Evolutionary conservation across 2,329 filamentous ascomycete genomes (phyloP), one percentile per base, ranked within the genome.

Genomic region (Apiospora kogelbergensis): DNA sequence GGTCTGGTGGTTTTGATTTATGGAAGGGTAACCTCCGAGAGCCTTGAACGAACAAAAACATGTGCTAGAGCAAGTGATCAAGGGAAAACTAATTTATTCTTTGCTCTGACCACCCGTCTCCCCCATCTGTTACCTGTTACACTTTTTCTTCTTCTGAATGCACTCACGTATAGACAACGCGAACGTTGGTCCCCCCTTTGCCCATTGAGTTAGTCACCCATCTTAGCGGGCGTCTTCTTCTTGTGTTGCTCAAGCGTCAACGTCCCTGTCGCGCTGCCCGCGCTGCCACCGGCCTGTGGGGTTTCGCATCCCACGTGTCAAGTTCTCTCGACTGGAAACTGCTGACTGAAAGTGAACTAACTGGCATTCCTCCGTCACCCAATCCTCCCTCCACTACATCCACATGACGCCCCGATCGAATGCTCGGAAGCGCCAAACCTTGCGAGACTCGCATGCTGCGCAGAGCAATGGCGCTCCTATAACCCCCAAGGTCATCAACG

Each of bases 401-500:
- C 53, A 60, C 53, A 84, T 84, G 82, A 81, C 80, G 76, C 76
- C 78, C 76, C 78, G 78, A 72, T 79, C 80, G 70, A 78, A 75
- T 71, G 76, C 81, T 69, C 80, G 83, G 72, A 80, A 83, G 78
- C 82, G 83, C 72, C 81, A 83, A 72, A 81, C 79, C 70, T 74
- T 83, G 70, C 82, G 82, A 78, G 83, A 85, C 74, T 80, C 81
- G 72, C 80, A 83, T 69, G 78, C 81, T 70, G 76, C 72, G 78
- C 74, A 80, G 80, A 77, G 75, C 73, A 80, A 81, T 78, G 79
- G 78, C 72, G 77, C 76, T 72, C 70, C 76, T 72, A 77, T 77
- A 74, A 81, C 76, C 70, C 84, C 80, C 20, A 85, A 86, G 75
- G 83, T 86, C 68, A 87, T 87, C 76, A 85, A 87, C 76, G 85